A percentile compares a stretch with the other conserved stretches of the same genome.
phyloP scores from a whole-genome alignment of 1,139 yeast species.

The Lizanozyma gosingica region DNA sequence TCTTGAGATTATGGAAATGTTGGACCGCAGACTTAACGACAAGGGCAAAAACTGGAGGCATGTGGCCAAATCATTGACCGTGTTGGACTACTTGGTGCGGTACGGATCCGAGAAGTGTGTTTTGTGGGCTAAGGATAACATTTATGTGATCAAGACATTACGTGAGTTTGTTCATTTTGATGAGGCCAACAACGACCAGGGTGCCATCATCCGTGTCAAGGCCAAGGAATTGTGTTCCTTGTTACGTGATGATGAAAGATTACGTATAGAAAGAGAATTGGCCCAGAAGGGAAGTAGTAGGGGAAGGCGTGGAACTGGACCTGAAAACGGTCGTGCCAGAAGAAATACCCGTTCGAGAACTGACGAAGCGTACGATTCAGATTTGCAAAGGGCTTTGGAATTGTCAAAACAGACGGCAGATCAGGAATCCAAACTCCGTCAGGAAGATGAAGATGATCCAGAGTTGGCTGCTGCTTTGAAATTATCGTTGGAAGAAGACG shows the following conservation, averaged over 20 bases:
- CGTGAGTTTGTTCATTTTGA: constrained; percentile 86
- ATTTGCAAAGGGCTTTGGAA: constrained; percentile 73
- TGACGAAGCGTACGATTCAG: constrained; percentile 62
- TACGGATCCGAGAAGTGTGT: constrained; percentile 89
- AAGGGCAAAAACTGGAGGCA: constrained; percentile 99
- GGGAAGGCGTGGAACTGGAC: constrained; percentile 13
- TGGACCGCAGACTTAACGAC: constrained; percentile 88
- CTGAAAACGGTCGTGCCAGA: constrained; percentile 4
- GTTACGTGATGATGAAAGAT: constrained; percentile 75
- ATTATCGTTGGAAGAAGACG: constrained; percentile 84
- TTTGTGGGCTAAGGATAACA: constrained; percentile 86
- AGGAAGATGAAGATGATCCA: constrained; percentile 44
- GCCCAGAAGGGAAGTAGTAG: constrained; percentile 23
- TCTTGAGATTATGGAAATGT: constrained; percentile 90
- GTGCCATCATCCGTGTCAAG: constrained; percentile 80
- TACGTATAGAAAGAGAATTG: constrained; percentile 59
- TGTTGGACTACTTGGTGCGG: constrained; percentile 80
- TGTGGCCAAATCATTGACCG: constrained; percentile 83
- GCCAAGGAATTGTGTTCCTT: constrained; percentile 84
- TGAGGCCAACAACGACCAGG: constrained; percentile 77
- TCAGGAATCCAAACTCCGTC: constrained; percentile 62
- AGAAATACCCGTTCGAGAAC: constrained; percentile 9
- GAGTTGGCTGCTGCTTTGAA: constrained; percentile 76
- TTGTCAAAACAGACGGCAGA: constrained; percentile 79
- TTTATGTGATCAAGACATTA: constrained; percentile 82